Evolutionary conservation across 768 basidiomycete genomes (phyloP).

Genomic region (Russula dissimulans): DNA sequence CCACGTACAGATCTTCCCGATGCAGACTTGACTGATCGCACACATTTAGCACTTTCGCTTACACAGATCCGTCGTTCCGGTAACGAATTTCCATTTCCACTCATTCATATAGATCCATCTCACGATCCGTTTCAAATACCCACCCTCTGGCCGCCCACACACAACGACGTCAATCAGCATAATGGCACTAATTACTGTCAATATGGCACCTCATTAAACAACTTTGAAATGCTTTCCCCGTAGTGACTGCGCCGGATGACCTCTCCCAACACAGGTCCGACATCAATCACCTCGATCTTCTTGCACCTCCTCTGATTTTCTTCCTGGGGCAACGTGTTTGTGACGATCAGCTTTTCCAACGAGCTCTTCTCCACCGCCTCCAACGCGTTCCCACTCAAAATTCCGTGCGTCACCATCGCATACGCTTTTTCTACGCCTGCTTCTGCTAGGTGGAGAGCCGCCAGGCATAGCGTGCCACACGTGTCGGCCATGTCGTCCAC

Average conservation of each 20-base stretch:
- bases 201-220: constrained; percentile 86
- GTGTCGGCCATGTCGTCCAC: constrained; percentile 99
- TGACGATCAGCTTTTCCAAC: constrained; percentile 92
- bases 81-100: background rate
- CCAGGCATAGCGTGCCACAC: constrained; percentile 88
- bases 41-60: constrained; percentile 2
- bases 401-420: constrained; percentile 95
- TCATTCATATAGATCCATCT: background rate
- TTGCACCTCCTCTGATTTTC: constrained; percentile 60
- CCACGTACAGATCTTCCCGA: constrained; percentile 15
- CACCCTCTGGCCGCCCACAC: background rate
- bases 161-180: background rate
- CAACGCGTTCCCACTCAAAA: constrained; percentile 85
- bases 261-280: constrained; percentile 91
- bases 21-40: constrained; percentile 9
- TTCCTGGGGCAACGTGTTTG: constrained; percentile 92
- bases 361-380: constrained; percentile 59
- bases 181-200: constrained; percentile 29
- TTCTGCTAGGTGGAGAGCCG: constrained; percentile 80
- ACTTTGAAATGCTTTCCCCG: constrained; percentile 86
- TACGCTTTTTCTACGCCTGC: constrained; percentile 81
- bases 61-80: background rate
- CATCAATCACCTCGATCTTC: constrained; percentile 90
- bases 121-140: background rate
- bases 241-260: constrained; percentile 94